Base-by-base conservation (phyloP, 75 land plant species). In the Picea glauca region DNA sequence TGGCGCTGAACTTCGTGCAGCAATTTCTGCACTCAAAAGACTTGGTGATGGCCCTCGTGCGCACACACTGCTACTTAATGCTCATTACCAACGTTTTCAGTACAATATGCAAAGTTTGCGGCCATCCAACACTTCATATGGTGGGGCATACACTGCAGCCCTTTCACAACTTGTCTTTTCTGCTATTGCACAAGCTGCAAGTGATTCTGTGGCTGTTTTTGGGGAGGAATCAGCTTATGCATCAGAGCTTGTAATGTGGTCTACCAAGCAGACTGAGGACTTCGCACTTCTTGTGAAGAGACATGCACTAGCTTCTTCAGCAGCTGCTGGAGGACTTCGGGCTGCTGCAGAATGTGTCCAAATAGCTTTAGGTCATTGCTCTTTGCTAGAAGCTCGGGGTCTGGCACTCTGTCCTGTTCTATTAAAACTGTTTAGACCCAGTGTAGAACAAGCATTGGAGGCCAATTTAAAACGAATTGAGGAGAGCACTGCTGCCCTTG, bases 221-320 rank as follows among this genome's bases (percentile, higher is more conserved):
- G 94, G 96, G 40, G 98, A 96, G 66, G 96, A 92, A 32, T 79
- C 93, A 63, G 84, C 95, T 40, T 96, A 89, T 83, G 82, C 98
- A 72, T 96, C 99, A 59, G 99, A 94, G 80, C 86, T 96, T 20
- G 95, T 96, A 7, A 86, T 93, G 78, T 96, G 99, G 99, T 85
- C 99, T 72, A 88, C 86, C 54, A 88, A 79, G 64, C 89, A 94
- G 81, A 89, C 98, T 18, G 91, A 94, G 65, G 78, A 59, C 18
- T 92, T 94, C 81, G 93, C 94, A 38, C 76, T 81, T 30, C 85
- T 91, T 63, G 81, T 94, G 7, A 92, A 94, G 86, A 85, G 89
- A 74, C 91, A 94, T 80, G 86, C 84, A 57, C 58, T 96, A 58
- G 91, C 87, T 33, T 84, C 92, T 17, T 85, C 91, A 58, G 95